Conservation (phyloP, 2,329 filamentous ascomycete species). For the Cladosporium colombiae region DNA sequence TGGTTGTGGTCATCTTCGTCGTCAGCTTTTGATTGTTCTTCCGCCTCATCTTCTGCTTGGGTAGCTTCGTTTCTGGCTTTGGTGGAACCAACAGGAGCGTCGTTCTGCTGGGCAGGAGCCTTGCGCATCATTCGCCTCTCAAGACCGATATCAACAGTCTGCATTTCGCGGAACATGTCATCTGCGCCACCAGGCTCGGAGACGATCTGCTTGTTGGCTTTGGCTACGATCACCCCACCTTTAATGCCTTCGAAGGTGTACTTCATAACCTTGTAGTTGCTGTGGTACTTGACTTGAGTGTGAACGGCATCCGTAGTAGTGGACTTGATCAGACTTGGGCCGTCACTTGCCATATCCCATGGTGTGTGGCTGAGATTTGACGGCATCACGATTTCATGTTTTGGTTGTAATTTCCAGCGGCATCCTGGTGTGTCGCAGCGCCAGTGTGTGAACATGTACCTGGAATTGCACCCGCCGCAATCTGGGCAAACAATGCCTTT, state of each 20-base stretch:
- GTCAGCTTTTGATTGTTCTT: neutral
- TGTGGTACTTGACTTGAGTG: constrained; percentile 36
- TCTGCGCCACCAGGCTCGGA: constrained; percentile 58
- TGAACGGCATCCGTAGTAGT: constrained; percentile 37
- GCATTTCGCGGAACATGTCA: constrained; percentile 57
- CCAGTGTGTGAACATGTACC: constrained; percentile 64
- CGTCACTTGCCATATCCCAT: constrained; percentile 33
- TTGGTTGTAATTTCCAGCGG: constrained; percentile 39
- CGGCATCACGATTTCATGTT: constrained; percentile 30
- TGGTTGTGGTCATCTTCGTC: neutral
- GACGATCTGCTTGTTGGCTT: constrained; percentile 57
- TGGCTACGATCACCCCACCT: constrained; percentile 55
- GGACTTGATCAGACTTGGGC: constrained; percentile 33
- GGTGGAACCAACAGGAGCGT: neutral
- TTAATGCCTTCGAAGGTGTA: constrained; percentile 52
- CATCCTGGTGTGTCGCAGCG: constrained; percentile 57
- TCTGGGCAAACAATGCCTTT: constrained; percentile 66
- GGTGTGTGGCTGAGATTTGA: constrained; percentile 27
- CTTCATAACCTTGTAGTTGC: constrained; percentile 46
- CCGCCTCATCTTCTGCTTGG: neutral
- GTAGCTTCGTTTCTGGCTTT: neutral
- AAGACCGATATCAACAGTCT: constrained; percentile 42
- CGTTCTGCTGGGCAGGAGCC: neutral
- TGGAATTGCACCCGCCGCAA: constrained; percentile 63
- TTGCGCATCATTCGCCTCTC: constrained; percentile 12